Conservation (phyloP, 176 grass and related monocot genomes). For the Tillandsia fasciculata region DNA sequence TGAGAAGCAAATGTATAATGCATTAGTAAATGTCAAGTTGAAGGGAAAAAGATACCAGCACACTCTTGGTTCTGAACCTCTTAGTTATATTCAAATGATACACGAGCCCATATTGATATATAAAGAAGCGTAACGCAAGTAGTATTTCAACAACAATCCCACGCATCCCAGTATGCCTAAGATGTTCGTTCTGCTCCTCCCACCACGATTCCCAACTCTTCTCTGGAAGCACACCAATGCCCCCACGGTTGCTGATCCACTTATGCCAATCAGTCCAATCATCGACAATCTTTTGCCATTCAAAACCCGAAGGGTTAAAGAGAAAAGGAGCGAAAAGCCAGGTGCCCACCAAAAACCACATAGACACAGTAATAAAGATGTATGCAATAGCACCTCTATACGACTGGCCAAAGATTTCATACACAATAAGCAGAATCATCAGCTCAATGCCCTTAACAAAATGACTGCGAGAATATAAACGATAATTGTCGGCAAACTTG, state of each 20-base stretch:
- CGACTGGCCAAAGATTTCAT: slow-evolving; percentile 82
- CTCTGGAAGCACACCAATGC: slow-evolving; percentile 63
- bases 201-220: slow-evolving; percentile 99
- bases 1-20: neutral
- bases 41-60: slow-evolving; percentile 50
- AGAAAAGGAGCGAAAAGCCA: slow-evolving; percentile 98
- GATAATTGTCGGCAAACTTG: slow-evolving; percentile 88
- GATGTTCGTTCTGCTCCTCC: slow-evolving; percentile 82
- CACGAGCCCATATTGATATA: slow-evolving; percentile 94
- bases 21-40: neutral
- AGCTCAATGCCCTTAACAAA: slow-evolving; percentile 90
- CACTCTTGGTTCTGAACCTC: slow-evolving; percentile 28
- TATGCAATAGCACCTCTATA: slow-evolving; percentile 62
- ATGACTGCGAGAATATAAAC: slow-evolving; percentile 82
- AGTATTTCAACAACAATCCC: slow-evolving; percentile 66
- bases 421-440: slow-evolving; percentile 81
- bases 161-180: slow-evolving; percentile 70
- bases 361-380: slow-evolving; percentile 86
- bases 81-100: slow-evolving; percentile 89
- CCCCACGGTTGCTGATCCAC: slow-evolving; percentile 85
- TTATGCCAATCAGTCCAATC: slow-evolving; percentile 97
- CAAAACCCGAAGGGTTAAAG: slow-evolving; percentile 95
- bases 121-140: slow-evolving; percentile 72
- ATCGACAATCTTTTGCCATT: slow-evolving; percentile 98
- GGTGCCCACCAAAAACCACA: slow-evolving; percentile 97